Evolutionary conservation across 768 basidiomycete species (phyloP), one percentile per base, ranked within the genome.

Genomic region (Clavulina sp.): DNA sequence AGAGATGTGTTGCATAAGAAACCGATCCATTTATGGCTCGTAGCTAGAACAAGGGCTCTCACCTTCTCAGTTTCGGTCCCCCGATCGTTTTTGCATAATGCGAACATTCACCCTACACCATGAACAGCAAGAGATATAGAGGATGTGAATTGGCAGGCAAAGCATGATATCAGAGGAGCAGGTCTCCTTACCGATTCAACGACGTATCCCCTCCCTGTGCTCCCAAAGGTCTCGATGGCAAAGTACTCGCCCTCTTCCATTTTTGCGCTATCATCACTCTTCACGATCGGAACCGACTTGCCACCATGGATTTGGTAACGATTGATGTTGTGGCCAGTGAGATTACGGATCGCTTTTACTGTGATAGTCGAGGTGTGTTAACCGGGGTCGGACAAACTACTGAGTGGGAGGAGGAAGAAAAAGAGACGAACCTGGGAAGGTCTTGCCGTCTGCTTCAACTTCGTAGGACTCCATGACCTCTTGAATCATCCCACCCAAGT

Each of bases 171-270:
- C 56, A 4, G 2, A 19, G 19, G 13, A 61, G n/a, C n/a, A n/a
- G n/a, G n/a, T n/a, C n/a, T n/a, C n/a, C 69, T 59, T 58, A 86
- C 87, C 55, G 73, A 74, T 60, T 97, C 93, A 16, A 86, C 72
- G 21, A 95, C 86, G 24, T 77, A 72, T 5, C 92, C 95, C 38
- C 82, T 73, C 16, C 95, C 93, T 0, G 93, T 97, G n/a, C 84
- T 86, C 7, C 95, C 95, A 64, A 99, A 99, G 1, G 95, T 99
- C 66, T 99, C 95, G 52, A 99, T 93, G 5, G 95, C 95, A 63
- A 87, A 99, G 62, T 97, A 96, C 60, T 97, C 95, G 36, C 92
- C 95, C 66, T 99, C 95, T 62, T 97, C 95, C 95, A 99, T 99
- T 68, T 87, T 93, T 13, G 84, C 87, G 55, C 81, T 78, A 62